Percentiles rank a stretch among this genome's conserved stretches.
phyloP scores from a whole-genome alignment of 2,329 filamentous ascomycete species.

The Fusarium sp. region DNA sequence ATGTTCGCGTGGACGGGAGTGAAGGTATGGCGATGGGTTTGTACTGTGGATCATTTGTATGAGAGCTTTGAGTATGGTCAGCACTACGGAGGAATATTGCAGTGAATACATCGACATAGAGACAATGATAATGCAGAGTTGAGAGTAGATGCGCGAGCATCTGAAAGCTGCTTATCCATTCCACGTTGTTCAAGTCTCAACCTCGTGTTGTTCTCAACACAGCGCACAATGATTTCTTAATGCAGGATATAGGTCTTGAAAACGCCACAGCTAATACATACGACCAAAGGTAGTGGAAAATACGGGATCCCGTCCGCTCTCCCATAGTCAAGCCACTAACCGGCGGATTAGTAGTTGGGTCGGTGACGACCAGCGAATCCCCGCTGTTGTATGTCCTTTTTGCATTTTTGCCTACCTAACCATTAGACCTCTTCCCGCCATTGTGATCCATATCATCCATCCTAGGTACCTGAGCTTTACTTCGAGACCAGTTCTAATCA shows the following conservation, averaged over 20 bases:
- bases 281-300: constrained; percentile 1
- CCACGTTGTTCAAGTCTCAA: neutral
- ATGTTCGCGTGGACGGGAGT: neutral
- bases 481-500: too few relatives aligned
- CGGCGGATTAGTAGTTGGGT: neutral
- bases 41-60: neutral
- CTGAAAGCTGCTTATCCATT: neutral
- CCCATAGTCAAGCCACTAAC: neutral
- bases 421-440: too few relatives aligned
- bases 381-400: neutral
- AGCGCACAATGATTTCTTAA: fast-evolving
- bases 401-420: too few relatives aligned
- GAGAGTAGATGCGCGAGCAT: neutral
- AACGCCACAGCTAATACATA: neutral
- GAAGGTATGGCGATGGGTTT: neutral
- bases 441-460: too few relatives aligned
- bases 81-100: neutral
- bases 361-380: neutral
- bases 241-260: fast-evolving
- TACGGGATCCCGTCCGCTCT: neutral
- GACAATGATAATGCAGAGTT: too few relatives aligned
- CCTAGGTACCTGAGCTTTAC: too few relatives aligned
- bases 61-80: neutral
- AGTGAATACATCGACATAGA: neutral
- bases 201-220: neutral